Base-by-base conservation (phyloP, 352 stramenopile species). In the Globisporangium emineosum region DNA sequence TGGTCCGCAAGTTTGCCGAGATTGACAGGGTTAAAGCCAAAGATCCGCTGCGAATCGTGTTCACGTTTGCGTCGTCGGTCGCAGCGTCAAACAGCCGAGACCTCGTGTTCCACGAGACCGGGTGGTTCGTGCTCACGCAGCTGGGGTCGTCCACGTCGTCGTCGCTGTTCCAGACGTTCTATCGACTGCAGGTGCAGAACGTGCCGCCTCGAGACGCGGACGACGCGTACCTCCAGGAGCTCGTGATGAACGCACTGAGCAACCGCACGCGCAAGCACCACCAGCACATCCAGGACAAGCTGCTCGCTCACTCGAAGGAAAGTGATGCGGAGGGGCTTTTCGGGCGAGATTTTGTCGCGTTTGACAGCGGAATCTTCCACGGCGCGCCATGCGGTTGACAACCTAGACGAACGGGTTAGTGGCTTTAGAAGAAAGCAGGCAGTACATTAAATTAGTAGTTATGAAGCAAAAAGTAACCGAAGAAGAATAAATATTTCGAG, bases 111-210 rank as follows among this genome's bases (percentile, higher is more conserved):
- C 47, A 33, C 32, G 58, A 64, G 37, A 51, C 58, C 15, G 58
- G 58, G 21, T 64, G 58, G 58, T 64, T 64, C 47, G 35, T 64
- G 8, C 32, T 64, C 13, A 47, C 42, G 5, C 30, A 45, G 30
- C 13, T 23, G 0, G 47, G 58, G 23, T 21, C 56, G 2, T 23
- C 42, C 3, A 29, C 59, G 1, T 27, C 25, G 5, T 43, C 61
- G 5, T 53, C 51, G 19, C 29, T 60, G n/a, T 67, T 67, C 21
- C 61, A 67, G 53, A 67, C 61, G 29, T 67, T 67, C 30, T 67
- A 67, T 29, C 53, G 57, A 29, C 52, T 67, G n/a, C 61, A 67
- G 10, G 9, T 43, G 15, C 40, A 57, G 4, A 42, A 55, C 7
- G 21, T n/a, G 6, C 40, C 61, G 6, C 5, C 10, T 0, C 8